phyloP scores from a whole-genome alignment of 202 grass and related monocot species.

The Brachypodium distachyon region DNA sequence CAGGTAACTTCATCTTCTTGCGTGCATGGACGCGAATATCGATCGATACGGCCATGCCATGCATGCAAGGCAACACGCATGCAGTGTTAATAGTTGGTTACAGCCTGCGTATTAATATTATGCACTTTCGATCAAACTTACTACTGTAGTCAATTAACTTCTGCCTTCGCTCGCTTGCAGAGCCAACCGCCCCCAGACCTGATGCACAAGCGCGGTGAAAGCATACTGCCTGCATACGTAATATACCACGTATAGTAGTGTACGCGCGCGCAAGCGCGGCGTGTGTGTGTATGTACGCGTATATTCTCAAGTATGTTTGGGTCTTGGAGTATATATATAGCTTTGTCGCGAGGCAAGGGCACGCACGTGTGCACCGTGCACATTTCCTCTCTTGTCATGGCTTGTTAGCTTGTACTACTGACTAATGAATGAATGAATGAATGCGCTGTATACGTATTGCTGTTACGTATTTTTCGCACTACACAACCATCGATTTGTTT shows the following conservation, averaged over 20 bases:
- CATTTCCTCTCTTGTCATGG: slow-evolving; percentile 1
- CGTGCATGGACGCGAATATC: background rate
- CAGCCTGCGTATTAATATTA: background rate
- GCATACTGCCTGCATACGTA: too few species aligned
- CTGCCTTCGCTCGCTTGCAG: background rate
- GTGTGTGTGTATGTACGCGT: background rate
- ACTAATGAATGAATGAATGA: background rate
- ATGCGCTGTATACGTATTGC: background rate
- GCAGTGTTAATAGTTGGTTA: background rate
- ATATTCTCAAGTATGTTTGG: background rate
- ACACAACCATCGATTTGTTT: background rate
- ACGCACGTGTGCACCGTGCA: background rate
- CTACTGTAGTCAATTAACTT: background rate
- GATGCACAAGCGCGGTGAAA: too few species aligned
- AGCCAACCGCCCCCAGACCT: slow-evolving; percentile 28
- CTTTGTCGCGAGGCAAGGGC: background rate
- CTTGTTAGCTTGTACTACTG: background rate
- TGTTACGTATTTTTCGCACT: too few species aligned
- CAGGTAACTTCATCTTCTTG: too few species aligned
- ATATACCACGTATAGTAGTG: too few species aligned
- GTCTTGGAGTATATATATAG: background rate
- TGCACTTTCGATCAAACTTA: background rate
- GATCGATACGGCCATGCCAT: too few species aligned
- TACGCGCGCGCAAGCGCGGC: background rate
- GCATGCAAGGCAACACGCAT: background rate